These are phyloP conservation scores for Colletotrichum liriopes DNA, from an alignment of 2,329 filamentous ascomycete species.

Conservation along the genomic window DNA sequence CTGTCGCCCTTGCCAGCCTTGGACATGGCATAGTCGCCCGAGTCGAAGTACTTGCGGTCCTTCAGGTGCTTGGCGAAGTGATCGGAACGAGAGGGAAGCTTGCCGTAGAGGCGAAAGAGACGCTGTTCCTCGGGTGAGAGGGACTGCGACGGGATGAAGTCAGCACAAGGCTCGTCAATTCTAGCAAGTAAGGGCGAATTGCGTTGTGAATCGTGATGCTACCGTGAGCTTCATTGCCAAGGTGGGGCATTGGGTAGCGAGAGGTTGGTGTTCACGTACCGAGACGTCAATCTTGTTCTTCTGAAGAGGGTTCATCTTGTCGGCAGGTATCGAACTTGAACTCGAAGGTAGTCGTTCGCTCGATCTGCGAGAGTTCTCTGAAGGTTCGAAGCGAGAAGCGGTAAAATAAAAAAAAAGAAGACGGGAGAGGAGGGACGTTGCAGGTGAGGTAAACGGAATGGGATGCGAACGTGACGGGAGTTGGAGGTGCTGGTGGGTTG, in stretches of 20 bases:
- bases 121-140: conserved; percentile 96
- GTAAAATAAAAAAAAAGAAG: conserved; percentile 10
- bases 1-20: conserved; percentile 98
- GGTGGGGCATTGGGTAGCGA: conserved; percentile 38
- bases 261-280: conserved; percentile 70
- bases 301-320: conserved; percentile 92
- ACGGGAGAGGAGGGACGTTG: conserved; percentile 28
- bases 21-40: conserved; percentile 94
- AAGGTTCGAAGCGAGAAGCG: conserved; percentile 1
- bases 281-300: conserved; percentile 98
- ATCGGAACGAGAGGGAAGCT: conserved; percentile 96
- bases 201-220: conserved; percentile 18
- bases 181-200: conserved; percentile 3
- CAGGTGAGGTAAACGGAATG: conserved; percentile 24
- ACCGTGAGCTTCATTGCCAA: conserved; percentile 18
- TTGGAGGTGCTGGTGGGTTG: conserved; percentile 41
- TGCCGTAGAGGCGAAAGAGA: conserved; percentile 97
- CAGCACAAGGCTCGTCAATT: conserved; percentile 42
- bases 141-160: conserved; percentile 69
- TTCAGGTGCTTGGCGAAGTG: conserved; percentile 98
- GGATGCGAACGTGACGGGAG: conserved; percentile 39
- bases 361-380: not conserved
- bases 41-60: conserved; percentile 99
- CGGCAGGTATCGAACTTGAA: not conserved
- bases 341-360: not conserved